phyloP scores from a whole-genome alignment of 495 filamentous ascomycete species.

The Xylaria nigripes region DNA sequence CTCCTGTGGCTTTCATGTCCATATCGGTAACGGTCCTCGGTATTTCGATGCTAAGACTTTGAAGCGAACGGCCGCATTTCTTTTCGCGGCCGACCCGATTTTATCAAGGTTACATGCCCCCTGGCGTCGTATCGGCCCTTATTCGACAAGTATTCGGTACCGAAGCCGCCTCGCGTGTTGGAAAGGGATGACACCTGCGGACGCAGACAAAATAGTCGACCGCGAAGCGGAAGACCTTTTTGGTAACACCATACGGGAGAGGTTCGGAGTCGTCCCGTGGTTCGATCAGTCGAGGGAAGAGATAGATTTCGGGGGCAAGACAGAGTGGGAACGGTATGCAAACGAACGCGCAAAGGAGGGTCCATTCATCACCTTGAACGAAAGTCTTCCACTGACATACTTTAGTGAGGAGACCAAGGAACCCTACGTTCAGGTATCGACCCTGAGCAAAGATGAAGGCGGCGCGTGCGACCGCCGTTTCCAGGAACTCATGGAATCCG shows the following conservation, averaged over 20 bases:
- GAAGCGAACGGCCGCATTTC: constrained; percentile 28
- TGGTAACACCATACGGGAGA: not conserved
- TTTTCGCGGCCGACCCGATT: constrained; percentile 32
- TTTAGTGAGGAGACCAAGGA: not conserved
- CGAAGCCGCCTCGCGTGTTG: constrained; percentile 7
- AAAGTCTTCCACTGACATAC: not conserved
- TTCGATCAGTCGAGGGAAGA: constrained; percentile 6
- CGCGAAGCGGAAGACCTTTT: not conserved
- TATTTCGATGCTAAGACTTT: constrained; percentile 20
- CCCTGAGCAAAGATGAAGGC: not conserved
- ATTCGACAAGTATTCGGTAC: constrained; percentile 9
- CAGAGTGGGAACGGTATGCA: constrained; percentile 4
- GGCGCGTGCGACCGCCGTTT: not conserved
- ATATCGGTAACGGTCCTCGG: constrained; percentile 27
- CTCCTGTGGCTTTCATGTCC: constrained; percentile 30
- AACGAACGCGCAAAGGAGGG: constrained; percentile 7
- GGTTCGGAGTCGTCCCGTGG: not conserved
- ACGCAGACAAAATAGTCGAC: not conserved
- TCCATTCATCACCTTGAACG: constrained; percentile 11
- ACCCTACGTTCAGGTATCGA: not conserved
- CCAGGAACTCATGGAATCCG: not conserved
- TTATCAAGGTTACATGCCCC: constrained; percentile 30
- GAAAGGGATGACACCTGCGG: not conserved
- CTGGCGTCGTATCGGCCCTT: constrained; percentile 8
- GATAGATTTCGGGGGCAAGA: constrained; percentile 2